Evolutionary conservation across 495 filamentous ascomycete genomes (phyloP).

Genomic region (Alectoria sarmentosa): DNA sequence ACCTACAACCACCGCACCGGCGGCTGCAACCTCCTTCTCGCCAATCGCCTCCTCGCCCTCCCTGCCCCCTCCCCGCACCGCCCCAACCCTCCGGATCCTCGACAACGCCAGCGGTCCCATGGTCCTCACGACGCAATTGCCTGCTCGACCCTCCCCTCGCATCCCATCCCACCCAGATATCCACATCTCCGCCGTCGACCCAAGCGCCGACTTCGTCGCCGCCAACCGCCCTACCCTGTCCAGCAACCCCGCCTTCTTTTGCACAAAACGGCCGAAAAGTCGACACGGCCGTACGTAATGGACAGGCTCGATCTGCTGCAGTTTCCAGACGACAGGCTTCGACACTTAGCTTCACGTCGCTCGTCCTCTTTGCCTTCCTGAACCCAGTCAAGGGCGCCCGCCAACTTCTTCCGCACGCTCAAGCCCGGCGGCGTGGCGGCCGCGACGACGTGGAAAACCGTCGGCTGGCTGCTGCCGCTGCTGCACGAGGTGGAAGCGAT

Average conservation of each 20-base stretch:
- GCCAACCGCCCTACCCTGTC: conserved; percentile 9
- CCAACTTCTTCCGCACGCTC: conserved; percentile 25
- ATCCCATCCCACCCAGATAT: neutral
- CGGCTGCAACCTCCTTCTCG: conserved; percentile 21
- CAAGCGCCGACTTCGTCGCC: conserved; percentile 14
- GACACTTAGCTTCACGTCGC: conserved; percentile 15
- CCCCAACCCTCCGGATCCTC: conserved; percentile 15
- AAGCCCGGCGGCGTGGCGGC: conserved; percentile 32
- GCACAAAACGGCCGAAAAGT: neutral
- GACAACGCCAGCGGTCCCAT: conserved; percentile 21
- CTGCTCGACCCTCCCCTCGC: neutral
- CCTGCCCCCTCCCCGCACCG: conserved; percentile 1
- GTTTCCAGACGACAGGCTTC: conserved; percentile 1
- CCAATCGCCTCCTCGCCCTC: conserved; percentile 14
- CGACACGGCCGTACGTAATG: conserved; percentile 4
- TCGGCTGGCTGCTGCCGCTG: conserved; percentile 20
- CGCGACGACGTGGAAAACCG: conserved; percentile 32
- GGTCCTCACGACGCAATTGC: conserved; percentile 12
- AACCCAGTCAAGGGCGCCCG: conserved; percentile 10
- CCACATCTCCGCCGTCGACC: conserved; percentile 17
- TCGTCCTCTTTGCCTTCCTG: conserved; percentile 15
- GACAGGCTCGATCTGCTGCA: conserved; percentile 13
- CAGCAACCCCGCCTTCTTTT: neutral
- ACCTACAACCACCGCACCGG: conserved; percentile 22
- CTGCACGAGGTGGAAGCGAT: conserved; percentile 12